Evolutionary conservation across 495 filamentous ascomycete species (phyloP), one percentile per base, ranked within the genome.

Genomic region (Annulohypoxylon nitens): DNA sequence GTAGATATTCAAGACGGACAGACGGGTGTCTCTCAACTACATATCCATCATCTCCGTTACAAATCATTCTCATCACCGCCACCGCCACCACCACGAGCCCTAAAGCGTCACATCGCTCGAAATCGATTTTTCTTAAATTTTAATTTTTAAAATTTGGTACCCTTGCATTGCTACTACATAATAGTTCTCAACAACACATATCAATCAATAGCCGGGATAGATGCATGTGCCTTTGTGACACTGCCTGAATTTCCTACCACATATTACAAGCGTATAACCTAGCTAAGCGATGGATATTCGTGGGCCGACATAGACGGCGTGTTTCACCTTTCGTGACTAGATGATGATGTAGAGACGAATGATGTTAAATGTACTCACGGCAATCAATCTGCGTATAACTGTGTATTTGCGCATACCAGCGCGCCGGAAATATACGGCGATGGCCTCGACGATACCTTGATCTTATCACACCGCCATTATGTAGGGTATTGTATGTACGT

Each of bases 381-480:
- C 30, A 33, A 54, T 25, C 23, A 26, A 51, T 25, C 10, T 51
- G 48, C 11, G 48, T 51, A 51, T 12, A 51, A 20, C 2, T 23
- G 0, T 60, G 18, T 30, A 34, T 47, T 47, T 39, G 51, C 45
- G 47, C 12, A 33, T 57, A 57, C 20, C 16, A 39, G 16, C 7
- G 37, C 30, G 14, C 43, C 53, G 39, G 64, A 25, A 26, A 54
- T 64, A 48, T 60, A 61, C 45, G 9, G 51, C 36, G 53, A 54
- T 12, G 48, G 67, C 51, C 36, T 63, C 48, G 18, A 68, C 12
- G 45, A 25, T 65, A 71, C 61, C 6, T 66, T 33, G 43, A 53
- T 67, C 72, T 39, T 70, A 74, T 70, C 67, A 70, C 72, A 74
- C 72, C 72, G 72, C 72, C 63, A 74, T 67, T 67, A 67, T 43